Percentiles rank a stretch among this genome's conserved stretches.
phyloP scores from a whole-genome alignment of 371 early-diverging fungal genomes.

The Dinochytrium kinnereticum region DNA sequence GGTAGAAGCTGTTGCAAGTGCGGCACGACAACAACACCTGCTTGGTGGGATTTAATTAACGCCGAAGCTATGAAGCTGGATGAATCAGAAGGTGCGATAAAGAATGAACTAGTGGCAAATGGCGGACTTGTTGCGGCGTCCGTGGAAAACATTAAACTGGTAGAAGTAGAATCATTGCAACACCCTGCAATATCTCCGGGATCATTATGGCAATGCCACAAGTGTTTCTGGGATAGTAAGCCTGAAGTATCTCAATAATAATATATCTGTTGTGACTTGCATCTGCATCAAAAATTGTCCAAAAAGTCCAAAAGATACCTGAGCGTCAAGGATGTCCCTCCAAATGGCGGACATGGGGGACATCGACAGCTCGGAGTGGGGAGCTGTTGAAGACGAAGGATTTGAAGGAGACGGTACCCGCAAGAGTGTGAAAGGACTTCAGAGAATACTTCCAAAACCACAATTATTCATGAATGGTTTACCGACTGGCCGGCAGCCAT shows the following conservation, averaged over 20 bases:
- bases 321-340: background rate
- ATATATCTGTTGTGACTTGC: no score
- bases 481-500: no score
- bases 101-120: no score
- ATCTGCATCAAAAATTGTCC: conserved; percentile 12
- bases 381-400: conserved; percentile 8
- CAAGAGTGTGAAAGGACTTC: no score
- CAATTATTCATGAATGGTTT: no score
- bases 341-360: conserved; percentile 16
- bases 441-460: no score
- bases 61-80: no score
- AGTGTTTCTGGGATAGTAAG: background rate
- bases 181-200: background rate
- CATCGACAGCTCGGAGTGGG: conserved; percentile 13
- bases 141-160: no score
- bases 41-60: background rate
- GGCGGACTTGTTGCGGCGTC: no score
- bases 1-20: background rate
- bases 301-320: background rate
- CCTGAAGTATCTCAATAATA: background rate
- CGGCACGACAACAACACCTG: background rate
- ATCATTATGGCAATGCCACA: conserved; percentile 4
- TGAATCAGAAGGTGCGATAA: no score
- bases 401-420: background rate
- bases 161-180: background rate